Base-by-base conservation (phyloP, 1,284 basidiomycete genomes). In the Mycena sp. region DNA sequence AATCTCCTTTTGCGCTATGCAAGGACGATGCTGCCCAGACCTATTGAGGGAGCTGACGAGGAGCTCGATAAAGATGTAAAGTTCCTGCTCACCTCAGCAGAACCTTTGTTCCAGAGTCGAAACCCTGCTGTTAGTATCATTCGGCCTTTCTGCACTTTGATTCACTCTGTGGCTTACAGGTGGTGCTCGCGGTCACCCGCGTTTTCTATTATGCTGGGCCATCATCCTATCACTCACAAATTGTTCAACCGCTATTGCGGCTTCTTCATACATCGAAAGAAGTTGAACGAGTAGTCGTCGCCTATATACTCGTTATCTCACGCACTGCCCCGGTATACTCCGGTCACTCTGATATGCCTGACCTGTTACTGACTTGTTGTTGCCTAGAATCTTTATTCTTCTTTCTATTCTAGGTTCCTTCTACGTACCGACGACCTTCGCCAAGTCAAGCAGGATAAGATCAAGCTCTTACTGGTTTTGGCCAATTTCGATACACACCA, bases 1-100 rank as follows among this genome's bases (percentile, higher is more conserved):
- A 86, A 92, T 38, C 83, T 98, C 10, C 83, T 99, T 38, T 79
- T 90, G 48, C 83, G 92, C 63, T 99, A 99, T 74, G 92, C 89
- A 0, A 82, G 95, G 52, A 85, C 85, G 0, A 96, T 97, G 92
- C 84, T 98, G 40, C 83, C 90, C 29, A 86, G 91, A 69, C 94
- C 95, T 1, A 72, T 64, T 14, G 72, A 74, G 17, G 77, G 9
- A 35, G 7, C 32, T 35, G 9, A 7, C 9, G 32, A 79, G 44
- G 86, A 89, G 43, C 72, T 89, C 2, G 95, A 97, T 70, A 74
- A 82, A 26, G 95, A 97, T 74, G 76, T 97, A 28, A 86, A 89
- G 55, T 80, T 97, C 48, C 82, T 97, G 5, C 76, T 98, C n/a
- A 82, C 84, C 26, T 89, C 86, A 37, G 81, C 88, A 0, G 87